Evolutionary conservation across 148 eudicot genomes (phyloP), one percentile per base, ranked within the genome.

Genomic region (Linanthus parryae): DNA sequence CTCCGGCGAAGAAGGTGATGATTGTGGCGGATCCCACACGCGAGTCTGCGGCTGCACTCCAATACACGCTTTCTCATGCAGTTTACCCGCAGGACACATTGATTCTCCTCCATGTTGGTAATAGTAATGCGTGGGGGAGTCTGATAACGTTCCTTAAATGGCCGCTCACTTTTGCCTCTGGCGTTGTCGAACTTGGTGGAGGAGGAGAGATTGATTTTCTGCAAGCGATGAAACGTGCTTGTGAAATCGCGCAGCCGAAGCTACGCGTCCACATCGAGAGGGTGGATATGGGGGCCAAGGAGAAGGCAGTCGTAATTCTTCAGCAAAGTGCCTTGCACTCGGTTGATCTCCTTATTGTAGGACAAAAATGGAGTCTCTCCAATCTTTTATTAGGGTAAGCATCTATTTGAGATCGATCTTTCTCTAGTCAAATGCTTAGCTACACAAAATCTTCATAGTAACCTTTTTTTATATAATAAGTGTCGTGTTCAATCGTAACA

Each of bases 1-100:
- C 53, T 23, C 61, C 73, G 18, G 29, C 65, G 45, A 58, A 80
- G 8, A 67, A 59, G 48, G 61, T 83, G 38, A 83, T 83, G 83
- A 80, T 83, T 55, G 78, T 83, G 6, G 85, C 76, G 20, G 85
- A 83, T 23, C 76, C 78, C 12, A 71, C 63, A 3, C 69, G 81
- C 3, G 81, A 83, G 39, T 79, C 91, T 0, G 76, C 76, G 0
- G 71, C 65, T 5, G 83, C 91, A 8, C 71, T 83, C 8, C 74
- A 83, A 64, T 83, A 83, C 37, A 62, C 81, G 5, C 72, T 83
- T 18, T 71, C 78, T 29, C 85, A 79, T 54, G 83, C 60, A 45
- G 59, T 74, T n/a, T 20, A 67, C 2, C 78, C 71, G 0, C 52
- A 66, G 0, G 86, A 83, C 15, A 72, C 63, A 14, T 49, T 83